phyloP scores from a whole-genome alignment of 2,329 filamentous ascomycete species.

The Phialocephala sp. region DNA sequence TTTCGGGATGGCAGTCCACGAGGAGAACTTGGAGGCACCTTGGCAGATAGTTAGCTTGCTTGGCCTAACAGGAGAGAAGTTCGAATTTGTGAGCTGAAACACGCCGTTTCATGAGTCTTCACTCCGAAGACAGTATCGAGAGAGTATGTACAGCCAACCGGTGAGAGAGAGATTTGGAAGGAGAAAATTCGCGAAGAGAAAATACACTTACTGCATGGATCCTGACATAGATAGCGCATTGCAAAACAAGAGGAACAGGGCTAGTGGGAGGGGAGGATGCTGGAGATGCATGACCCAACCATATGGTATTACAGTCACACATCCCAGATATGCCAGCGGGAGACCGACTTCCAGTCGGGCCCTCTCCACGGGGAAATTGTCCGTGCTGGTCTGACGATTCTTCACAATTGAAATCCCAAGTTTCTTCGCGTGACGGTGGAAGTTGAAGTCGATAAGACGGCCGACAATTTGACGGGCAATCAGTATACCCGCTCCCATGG shows the following conservation, averaged over 20 bases:
- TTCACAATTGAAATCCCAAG: conserved; percentile 63
- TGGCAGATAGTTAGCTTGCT: not conserved
- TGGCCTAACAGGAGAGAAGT: not conserved
- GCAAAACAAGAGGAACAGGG: conserved; percentile 12
- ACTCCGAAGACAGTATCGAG: no score
- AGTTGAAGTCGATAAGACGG: conserved; percentile 66
- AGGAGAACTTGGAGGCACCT: conserved; percentile 52
- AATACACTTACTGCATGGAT: conserved; percentile 10
- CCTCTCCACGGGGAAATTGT: conserved; percentile 40
- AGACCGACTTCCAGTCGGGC: conserved; percentile 58
- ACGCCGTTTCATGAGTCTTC: no score
- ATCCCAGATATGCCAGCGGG: conserved; percentile 52
- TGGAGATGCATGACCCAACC: conserved; percentile 43
- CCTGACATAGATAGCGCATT: conserved; percentile 5
- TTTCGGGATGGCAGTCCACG: conserved; percentile 64
- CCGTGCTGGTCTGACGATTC: conserved; percentile 50
- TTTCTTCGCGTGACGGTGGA: conserved; percentile 65
- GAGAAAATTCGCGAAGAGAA: not conserved
- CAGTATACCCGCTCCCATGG: conserved; percentile 53
- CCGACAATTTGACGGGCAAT: conserved; percentile 58
- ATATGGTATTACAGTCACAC: not conserved
- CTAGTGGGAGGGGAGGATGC: not conserved
- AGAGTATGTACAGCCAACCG: no score
- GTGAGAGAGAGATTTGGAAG: no score
- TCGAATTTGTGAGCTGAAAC: no score